Percentiles rank a stretch among this genome's conserved stretches.
Evolutionary conservation across 495 filamentous ascomycete genomes (phyloP).

Genomic region (Lichenothelia convexa): DNA sequence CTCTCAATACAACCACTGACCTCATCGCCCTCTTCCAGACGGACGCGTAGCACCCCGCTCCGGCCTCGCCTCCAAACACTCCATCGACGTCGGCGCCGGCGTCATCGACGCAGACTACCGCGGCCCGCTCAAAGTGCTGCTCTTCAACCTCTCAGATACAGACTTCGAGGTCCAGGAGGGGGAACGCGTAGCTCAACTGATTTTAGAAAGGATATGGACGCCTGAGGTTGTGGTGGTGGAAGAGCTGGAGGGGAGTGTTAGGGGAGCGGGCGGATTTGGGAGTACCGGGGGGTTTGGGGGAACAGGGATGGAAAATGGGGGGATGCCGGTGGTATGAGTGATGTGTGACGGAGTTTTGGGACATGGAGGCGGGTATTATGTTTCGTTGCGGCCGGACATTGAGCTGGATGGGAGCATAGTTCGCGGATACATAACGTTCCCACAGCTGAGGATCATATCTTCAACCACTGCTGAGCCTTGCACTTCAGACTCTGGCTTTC

Average conservation of each 20-base stretch:
- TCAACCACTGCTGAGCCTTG: too few species aligned
- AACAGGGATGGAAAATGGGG: background rate
- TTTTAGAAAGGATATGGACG: slow-evolving; percentile 82
- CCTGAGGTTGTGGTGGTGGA: slow-evolving; percentile 77
- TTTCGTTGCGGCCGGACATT: too few species aligned
- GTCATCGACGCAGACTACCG: slow-evolving; percentile 97
- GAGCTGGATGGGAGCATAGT: too few species aligned
- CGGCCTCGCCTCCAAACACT: slow-evolving; percentile 79
- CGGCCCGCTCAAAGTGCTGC: slow-evolving; percentile 77
- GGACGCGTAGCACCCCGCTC: slow-evolving; percentile 83
- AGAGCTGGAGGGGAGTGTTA: slow-evolving; percentile 73
- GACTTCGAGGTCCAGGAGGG: slow-evolving; percentile 73
- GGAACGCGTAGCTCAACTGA: slow-evolving; percentile 81
- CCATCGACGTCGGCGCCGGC: slow-evolving; percentile 85
- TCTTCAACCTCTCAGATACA: slow-evolving; percentile 75
- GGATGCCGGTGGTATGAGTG: too few species aligned
- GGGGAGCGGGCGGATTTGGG: slow-evolving; percentile 84
- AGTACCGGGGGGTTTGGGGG: slow-evolving; percentile 53
- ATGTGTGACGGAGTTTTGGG: too few species aligned
- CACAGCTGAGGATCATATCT: too few species aligned
- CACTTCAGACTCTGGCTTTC: too few species aligned
- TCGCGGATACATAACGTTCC: too few species aligned
- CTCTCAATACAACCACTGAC: slow-evolving; percentile 1
- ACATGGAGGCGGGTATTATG: too few species aligned
- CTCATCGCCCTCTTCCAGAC: slow-evolving; percentile 29